Base-by-base conservation (phyloP, 2,329 filamentous ascomycete genomes). In the Beauveria scarabaeidicola region DNA sequence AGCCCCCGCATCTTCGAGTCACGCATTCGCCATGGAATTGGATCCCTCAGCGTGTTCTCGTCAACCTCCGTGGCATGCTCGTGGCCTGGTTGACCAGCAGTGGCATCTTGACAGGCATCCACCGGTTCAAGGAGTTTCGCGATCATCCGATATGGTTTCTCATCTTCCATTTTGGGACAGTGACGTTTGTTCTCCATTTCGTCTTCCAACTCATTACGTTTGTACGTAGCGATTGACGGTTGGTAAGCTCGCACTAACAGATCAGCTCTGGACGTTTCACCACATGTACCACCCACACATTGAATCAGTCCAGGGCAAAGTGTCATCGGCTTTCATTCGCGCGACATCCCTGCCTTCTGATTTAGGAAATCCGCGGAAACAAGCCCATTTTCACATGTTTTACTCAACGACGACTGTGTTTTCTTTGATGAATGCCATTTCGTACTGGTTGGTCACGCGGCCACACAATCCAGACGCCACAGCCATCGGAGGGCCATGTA, bases 1-100 rank as follows among this genome's bases (percentile, higher is more conserved):
- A 82, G 79, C 77, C 79, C 29, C 76, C 80, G 15, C 81, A 79
- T 60, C 72, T 81, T 15, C 77, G 78, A 65, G 77, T 74, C 51
- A 77, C 76, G 44, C 80, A 81, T 62, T 82, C 80, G 1, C 76
- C 79, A 21, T 82, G 79, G 77, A 65, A 70, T 7, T 72, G 66
- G 56, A 74, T 82, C 52, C 74, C 73, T 27, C 79, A 81, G 62
- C 75, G 75, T 50, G 59, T 71, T 32, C 72, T 82, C 51, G 73
- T 79, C 52, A 68, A 71, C 58, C 64, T 81, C 21, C 77, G 80
- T 46, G 72, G 73, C 11, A 46, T 72, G 3, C 62, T 80, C 11
- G 63, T 80, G 21, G 70, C 69, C 6, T 79, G 81, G 64, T 69
- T 81, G 38, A 68, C 73, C 7, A 73, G 71, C 17, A 69, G 75